Evolutionary conservation across 163 green algal species (phyloP), one percentile per base, ranked within the genome.

Genomic region (Chlorella variabilis): DNA sequence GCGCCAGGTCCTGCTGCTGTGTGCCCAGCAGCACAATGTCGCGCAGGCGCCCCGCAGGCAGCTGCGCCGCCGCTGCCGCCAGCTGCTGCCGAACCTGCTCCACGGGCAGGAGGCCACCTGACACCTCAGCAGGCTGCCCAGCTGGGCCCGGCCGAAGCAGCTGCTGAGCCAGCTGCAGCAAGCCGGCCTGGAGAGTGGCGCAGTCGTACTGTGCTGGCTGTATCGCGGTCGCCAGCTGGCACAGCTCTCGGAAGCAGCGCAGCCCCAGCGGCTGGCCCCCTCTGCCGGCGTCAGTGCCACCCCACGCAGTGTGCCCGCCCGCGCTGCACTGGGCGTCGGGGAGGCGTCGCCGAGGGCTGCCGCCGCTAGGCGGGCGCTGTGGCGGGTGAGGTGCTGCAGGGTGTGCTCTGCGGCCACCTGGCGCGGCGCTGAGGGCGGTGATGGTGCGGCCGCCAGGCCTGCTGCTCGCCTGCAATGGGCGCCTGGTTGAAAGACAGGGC

Each of bases 231-330:
- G 41, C 41, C 39, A 81, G 59, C 75, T 81, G 75, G 59, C 75
- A 73, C 8, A 81, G 59, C 58, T 81, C 58, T 3, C 59, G 15
- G 33, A 71, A 65, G 75, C 59, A 81, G 20, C 75, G 75, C 59
- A 81, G 39, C 6, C 29, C 75, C 39, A 81, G 75, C 39, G 75
- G 58, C 59, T 65, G 58, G n/a, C n/a, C 23, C 29, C 18, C 59
- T 81, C 73, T 13, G 56, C 73, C 0, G 38, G 15, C 18, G 29
- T 39, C 18, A 77, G 45, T 29, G n/a, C n/a, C n/a, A n/a, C n/a
- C n/a, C n/a, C n/a, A n/a, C n/a, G n/a, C n/a, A n/a, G n/a, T n/a
- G n/a, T n/a, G n/a, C n/a, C n/a, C n/a, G n/a, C n/a, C n/a, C n/a
- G n/a, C n/a, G n/a, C n/a, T n/a, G n/a, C n/a, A n/a, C n/a, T n/a